Conservation (phyloP, 331 rosid genomes). For the Rosa hybrid region DNA sequence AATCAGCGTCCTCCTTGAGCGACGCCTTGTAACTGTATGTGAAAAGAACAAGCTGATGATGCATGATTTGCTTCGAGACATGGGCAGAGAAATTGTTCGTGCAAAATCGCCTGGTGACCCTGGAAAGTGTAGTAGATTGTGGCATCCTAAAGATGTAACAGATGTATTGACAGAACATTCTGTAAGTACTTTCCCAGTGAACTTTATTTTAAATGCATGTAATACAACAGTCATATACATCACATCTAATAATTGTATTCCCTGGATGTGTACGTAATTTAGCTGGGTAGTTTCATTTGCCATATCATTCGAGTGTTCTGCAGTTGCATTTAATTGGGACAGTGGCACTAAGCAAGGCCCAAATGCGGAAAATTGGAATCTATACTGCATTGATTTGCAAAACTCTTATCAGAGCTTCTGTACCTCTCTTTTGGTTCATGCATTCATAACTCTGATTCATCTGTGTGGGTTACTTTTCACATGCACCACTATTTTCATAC, state of each 20-base stretch:
- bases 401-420: background rate
- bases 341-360: background rate
- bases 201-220: background rate
- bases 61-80: slow-evolving; percentile 39
- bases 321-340: background rate
- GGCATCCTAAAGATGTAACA: slow-evolving; percentile 1
- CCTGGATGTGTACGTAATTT: background rate
- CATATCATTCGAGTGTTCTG: background rate
- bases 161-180: background rate
- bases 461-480: background rate
- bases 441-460: background rate
- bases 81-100: slow-evolving; percentile 35
- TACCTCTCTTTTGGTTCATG: background rate
- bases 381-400: background rate
- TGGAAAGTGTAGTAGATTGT: slow-evolving; percentile 25
- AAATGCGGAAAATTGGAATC: background rate
- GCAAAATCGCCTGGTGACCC: background rate
- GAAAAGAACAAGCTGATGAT: slow-evolving; percentile 21
- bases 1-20: slow-evolving; percentile 20
- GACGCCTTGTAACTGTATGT: slow-evolving; percentile 21
- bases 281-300: background rate
- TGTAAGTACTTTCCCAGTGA: background rate
- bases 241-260: background rate
- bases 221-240: no score
- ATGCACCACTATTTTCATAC: background rate